These are phyloP conservation scores for Phytophthora syringae DNA, from an alignment of 352 stramenopile genomes.

Conservation along the genomic window DNA sequence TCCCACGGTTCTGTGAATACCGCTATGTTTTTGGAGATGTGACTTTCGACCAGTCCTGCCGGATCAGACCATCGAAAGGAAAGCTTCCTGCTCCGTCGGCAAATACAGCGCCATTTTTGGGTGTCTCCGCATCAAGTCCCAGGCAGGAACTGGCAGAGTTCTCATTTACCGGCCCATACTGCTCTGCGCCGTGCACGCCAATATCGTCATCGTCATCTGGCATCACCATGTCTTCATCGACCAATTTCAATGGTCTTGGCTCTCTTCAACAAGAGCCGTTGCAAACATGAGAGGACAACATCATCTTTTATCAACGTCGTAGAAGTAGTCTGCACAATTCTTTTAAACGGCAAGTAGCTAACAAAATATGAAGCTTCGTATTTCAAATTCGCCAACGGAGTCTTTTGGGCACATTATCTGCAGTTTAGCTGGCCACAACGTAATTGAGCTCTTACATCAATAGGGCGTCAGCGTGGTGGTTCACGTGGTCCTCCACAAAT, in stretches of 20 bases:
- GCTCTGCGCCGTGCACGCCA: constrained; percentile 43
- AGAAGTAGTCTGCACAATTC: constrained; percentile 23
- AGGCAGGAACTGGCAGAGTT: constrained; percentile 27
- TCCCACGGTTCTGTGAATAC: constrained; percentile 83
- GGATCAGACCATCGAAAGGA: constrained; percentile 44
- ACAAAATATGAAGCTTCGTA: constrained; percentile 32
- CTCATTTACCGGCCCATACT: constrained; percentile 48
- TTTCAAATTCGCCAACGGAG: constrained; percentile 17
- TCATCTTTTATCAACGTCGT: constrained; percentile 14
- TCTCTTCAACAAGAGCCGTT: constrained; percentile 40
- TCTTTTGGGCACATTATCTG: not conserved
- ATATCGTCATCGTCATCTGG: constrained; percentile 29
- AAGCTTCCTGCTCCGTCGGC: constrained; percentile 34
- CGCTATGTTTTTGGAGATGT: constrained; percentile 84
- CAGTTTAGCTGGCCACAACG: not conserved
- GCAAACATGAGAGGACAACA: constrained; percentile 15
- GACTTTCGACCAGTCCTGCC: constrained; percentile 83
- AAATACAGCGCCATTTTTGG: constrained; percentile 27
- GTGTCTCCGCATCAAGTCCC: constrained; percentile 33
- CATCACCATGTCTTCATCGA: constrained; percentile 30
- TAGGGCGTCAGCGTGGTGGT: constrained; percentile 92
- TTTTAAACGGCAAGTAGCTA: constrained; percentile 25
- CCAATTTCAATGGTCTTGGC: constrained; percentile 28
- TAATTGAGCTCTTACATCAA: constrained; percentile 40
- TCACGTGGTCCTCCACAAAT: constrained; percentile 96